Evolutionary conservation across 2,329 filamentous ascomycete species (phyloP), one percentile per base, ranked within the genome.

Genomic region (Diaporthe australafricana): DNA sequence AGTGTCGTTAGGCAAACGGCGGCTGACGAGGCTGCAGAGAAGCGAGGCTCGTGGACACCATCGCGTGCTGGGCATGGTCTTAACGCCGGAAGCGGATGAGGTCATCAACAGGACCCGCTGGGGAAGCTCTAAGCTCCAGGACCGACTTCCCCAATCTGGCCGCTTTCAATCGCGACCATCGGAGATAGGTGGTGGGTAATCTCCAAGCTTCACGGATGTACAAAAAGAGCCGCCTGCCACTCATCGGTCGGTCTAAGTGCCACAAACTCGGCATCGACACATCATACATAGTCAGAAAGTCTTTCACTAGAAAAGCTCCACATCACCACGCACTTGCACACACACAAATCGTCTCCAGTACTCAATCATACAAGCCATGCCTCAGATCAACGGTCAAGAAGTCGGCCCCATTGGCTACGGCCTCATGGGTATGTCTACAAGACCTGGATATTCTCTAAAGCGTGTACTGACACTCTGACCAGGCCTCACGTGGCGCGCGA

Each of bases 401-500:
- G 74, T 80, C 42, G 79, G 79, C 42, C 75, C 77, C 11, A 78
- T 76, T 30, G 78, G 78, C 70, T 78, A 76, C 65, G 79, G 79
- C 66, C 76, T 81, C 38, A 81, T 81, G 79, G 77, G 79, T 78
- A 62, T 47, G 76, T 73, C 20, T 42, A 62, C 16, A 30, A 22
- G 2, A 32, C 32, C 47, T n/a, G 16, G 16, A 32, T 7, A n/a
- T 16, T 17, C 25, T 7, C 38, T 45, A 14, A n/a, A 57, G 38
- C 25, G 3, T n/a, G 30, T 35, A 27, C 50, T 62, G 16, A 69
- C 57, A 52, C 32, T 32, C 40, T 57, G 25, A 66, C 20, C 55
- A 85, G 84, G 84, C 75, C 77, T 87, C 48, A 85, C 84, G 30
- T 85, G 84, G 84, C 82, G 83, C 27, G 76, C 78, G 38, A 75